Conservation (phyloP, 1,284 basidiomycete species). For the Pterulicium gracile region DNA sequence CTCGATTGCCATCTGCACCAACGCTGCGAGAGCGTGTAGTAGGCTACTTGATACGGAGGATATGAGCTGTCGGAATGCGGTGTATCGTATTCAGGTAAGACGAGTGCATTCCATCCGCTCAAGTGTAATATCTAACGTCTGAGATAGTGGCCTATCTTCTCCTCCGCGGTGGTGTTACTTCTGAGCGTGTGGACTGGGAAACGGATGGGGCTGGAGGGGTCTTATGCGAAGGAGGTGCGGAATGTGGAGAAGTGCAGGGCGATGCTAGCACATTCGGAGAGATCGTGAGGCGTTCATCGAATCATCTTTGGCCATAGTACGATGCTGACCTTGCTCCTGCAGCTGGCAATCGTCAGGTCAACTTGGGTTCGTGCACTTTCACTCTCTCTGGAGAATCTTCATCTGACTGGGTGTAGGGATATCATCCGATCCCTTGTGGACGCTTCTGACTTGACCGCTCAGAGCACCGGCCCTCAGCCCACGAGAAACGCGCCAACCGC, state of each 20-base stretch:
- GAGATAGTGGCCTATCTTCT: neutral
- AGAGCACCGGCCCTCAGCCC: too few relatives aligned
- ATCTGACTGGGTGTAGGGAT: too few relatives aligned
- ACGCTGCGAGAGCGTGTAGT: constrained; percentile 49
- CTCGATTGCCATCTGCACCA: constrained; percentile 1
- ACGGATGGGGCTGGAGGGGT: constrained; percentile 40
- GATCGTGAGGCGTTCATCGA: too few relatives aligned
- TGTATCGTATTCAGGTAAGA: constrained; percentile 32
- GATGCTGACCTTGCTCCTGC: too few relatives aligned
- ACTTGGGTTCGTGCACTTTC: too few relatives aligned
- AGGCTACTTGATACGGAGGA: constrained; percentile 56
- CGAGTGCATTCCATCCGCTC: constrained; percentile 9
- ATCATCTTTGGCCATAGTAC: too few relatives aligned
- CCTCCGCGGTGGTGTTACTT: constrained; percentile 47
- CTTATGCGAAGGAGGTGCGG: constrained; percentile 51
- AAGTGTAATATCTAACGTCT: constrained; percentile 19
- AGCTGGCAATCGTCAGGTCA: too few relatives aligned
- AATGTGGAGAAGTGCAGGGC: constrained; percentile 67
- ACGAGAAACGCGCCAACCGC: too few relatives aligned
- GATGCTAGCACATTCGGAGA: constrained; percentile 39
- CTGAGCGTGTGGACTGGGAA: constrained; percentile 74
- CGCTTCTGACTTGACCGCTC: too few relatives aligned
- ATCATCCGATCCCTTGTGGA: too few relatives aligned
- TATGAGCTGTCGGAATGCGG: constrained; percentile 18
- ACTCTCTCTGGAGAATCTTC: too few relatives aligned